A percentile compares a stretch with the other conserved stretches of the same genome.
Evolutionary conservation across 176 grass and related monocot genomes (phyloP).

Genomic region (Thinopyrum elongatum): DNA sequence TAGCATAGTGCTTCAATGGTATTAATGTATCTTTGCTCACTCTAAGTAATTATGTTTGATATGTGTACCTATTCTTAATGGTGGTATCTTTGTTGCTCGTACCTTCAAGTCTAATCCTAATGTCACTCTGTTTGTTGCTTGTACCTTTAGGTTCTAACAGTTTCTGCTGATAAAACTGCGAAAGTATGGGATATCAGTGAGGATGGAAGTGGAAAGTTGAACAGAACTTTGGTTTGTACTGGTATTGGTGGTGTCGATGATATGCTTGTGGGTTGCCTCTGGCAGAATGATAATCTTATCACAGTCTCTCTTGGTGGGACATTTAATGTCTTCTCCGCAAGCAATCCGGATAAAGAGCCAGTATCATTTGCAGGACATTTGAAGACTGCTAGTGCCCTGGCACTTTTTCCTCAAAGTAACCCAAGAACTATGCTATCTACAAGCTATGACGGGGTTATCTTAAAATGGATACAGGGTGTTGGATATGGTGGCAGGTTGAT

Average conservation of each 20-base stretch:
- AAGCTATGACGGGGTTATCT: slow-evolving; percentile 94
- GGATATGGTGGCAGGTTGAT: slow-evolving; percentile 82
- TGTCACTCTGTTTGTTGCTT: neutral
- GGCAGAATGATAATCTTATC: slow-evolving; percentile 92
- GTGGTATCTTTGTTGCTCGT: neutral
- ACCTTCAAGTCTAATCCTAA: slow-evolving; percentile 43
- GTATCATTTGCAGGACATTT: slow-evolving; percentile 92
- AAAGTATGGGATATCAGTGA: slow-evolving; percentile 97
- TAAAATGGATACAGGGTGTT: slow-evolving; percentile 79
- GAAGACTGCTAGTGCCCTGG: slow-evolving; percentile 71
- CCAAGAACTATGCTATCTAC: slow-evolving; percentile 74
- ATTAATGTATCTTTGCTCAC: neutral
- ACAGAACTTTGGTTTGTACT: slow-evolving; percentile 66
- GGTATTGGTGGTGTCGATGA: slow-evolving; percentile 91
- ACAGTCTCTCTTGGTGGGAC: slow-evolving; percentile 91
- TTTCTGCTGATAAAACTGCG: slow-evolving; percentile 97
- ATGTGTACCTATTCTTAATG: slow-evolving; percentile 18
- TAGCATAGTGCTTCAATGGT: neutral
- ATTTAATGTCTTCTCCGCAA: slow-evolving; percentile 77
- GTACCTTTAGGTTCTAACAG: slow-evolving; percentile 73
- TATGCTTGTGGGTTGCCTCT: slow-evolving; percentile 95
- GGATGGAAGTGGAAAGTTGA: slow-evolving; percentile 71
- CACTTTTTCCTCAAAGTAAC: slow-evolving; percentile 51
- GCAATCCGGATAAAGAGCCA: slow-evolving; percentile 61
- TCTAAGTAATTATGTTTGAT: slow-evolving; percentile 21